These are phyloP conservation scores for Arachnopeziza araneosa DNA, from an alignment of 2,329 filamentous ascomycete genomes.

Conservation along the genomic window DNA sequence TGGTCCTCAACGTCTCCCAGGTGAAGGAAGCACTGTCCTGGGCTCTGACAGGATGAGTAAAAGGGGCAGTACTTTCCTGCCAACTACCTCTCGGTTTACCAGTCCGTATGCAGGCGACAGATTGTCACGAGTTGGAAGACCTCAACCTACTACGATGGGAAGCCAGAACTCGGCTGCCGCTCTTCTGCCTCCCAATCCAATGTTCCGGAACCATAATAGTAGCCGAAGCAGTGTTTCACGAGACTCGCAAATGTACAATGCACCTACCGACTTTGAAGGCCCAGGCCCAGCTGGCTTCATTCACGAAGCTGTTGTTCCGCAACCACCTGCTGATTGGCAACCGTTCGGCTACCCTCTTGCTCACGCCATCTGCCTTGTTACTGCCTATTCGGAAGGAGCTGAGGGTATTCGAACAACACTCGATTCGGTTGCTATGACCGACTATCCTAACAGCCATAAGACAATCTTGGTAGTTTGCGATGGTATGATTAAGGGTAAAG, in stretches of 20 bases:
- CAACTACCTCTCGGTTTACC: slow-evolving; percentile 91
- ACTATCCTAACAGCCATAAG: slow-evolving; percentile 99
- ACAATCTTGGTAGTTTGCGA: slow-evolving; percentile 94
- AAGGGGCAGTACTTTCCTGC: slow-evolving; percentile 77
- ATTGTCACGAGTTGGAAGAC: slow-evolving; percentile 40
- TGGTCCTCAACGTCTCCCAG: slow-evolving; percentile 74
- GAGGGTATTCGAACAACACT: slow-evolving; percentile 89
- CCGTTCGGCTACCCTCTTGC: slow-evolving; percentile 93
- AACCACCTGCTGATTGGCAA: slow-evolving; percentile 95
- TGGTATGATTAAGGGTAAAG: slow-evolving; percentile 93
- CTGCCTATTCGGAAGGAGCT: slow-evolving; percentile 92
- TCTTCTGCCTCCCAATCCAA: slow-evolving; percentile 61
- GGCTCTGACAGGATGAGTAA: slow-evolving; percentile 68
- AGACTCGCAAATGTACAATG: slow-evolving; percentile 46
- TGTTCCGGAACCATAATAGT: slow-evolving; percentile 65
- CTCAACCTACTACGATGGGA: slow-evolving; percentile 83
- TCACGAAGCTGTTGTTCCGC: slow-evolving; percentile 90
- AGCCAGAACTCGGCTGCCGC: slow-evolving; percentile 73
- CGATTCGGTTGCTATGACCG: slow-evolving; percentile 93
- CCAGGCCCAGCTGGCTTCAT: slow-evolving; percentile 90
- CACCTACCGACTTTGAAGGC: slow-evolving; percentile 54
- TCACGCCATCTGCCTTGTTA: slow-evolving; percentile 90
- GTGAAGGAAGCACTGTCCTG: slow-evolving; percentile 60
- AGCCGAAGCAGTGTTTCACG: slow-evolving; percentile 62
- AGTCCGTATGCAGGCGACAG: slow-evolving; percentile 78